These are phyloP conservation scores for Hypoxylon sp. DNA, from an alignment of 2,329 filamentous ascomycete genomes.

Conservation along the genomic window DNA sequence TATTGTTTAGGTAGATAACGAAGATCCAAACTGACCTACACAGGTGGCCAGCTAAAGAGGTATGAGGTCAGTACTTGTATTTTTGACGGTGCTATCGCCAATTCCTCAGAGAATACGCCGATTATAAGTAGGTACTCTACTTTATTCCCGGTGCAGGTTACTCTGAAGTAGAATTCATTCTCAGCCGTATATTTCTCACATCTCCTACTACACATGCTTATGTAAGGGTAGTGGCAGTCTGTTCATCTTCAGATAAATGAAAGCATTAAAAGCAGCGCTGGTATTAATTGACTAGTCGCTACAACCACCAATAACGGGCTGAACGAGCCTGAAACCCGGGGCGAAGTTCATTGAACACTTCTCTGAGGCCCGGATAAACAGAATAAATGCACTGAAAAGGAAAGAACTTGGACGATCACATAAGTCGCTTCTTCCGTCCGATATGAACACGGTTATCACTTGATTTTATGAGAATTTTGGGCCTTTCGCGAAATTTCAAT, in stretches of 20 bases:
- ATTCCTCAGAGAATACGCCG: not conserved
- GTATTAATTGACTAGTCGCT: not conserved
- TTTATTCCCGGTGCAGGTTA: not conserved
- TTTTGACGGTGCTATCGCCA: slow-evolving; percentile 25
- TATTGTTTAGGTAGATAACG: slow-evolving; percentile 10
- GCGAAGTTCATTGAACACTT: not conserved
- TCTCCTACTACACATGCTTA: not conserved
- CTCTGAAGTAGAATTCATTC: no score
- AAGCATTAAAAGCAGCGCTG: not conserved
- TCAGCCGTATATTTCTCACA: no score
- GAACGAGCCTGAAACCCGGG: not conserved
- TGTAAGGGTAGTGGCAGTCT: slow-evolving; percentile 3
- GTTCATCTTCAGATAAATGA: not conserved
- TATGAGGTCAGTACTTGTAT: slow-evolving; percentile 36
- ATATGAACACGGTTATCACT: slow-evolving; percentile 23
- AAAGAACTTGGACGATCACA: slow-evolving; percentile 12
- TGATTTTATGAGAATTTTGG: not conserved
- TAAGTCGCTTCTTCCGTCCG: slow-evolving; percentile 1
- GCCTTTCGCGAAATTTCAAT: not conserved
- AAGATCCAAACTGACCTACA: slow-evolving; percentile 35
- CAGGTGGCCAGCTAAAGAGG: no score
- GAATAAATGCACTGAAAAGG: slow-evolving; percentile 6
- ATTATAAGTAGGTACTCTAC: not conserved
- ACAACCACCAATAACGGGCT: slow-evolving; percentile 5
- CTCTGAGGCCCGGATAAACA: slow-evolving; percentile 29